phyloP scores from a whole-genome alignment of 169 alveolate genomes.

The Babesia bigemina region DNA sequence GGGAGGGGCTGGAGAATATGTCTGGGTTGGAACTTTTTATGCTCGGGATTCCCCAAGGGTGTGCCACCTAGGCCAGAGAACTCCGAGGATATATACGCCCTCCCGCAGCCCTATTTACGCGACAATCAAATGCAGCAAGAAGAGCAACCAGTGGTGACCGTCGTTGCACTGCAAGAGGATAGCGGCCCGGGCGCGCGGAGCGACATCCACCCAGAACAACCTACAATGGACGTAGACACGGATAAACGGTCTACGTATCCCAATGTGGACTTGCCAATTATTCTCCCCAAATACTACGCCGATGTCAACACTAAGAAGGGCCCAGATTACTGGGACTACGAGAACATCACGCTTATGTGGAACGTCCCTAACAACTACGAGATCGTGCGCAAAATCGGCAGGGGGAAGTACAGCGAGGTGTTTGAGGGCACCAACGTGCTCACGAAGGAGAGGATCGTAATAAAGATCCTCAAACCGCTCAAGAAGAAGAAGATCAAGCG shows the following conservation, averaged over 20 bases:
- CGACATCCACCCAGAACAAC: background rate
- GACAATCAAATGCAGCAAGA: background rate
- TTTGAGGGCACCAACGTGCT: constrained; percentile 89
- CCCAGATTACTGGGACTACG: constrained; percentile 92
- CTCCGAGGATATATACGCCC: background rate
- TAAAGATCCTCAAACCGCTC: constrained; percentile 96
- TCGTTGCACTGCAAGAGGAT: too few relatives aligned
- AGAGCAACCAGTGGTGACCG: background rate
- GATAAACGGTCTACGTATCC: constrained; percentile 51
- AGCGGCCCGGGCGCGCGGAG: background rate
- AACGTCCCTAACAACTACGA: constrained; percentile 91
- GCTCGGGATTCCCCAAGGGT: constrained; percentile 24
- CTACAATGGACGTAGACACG: constrained; percentile 25
- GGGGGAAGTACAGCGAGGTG: constrained; percentile 99
- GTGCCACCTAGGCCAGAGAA: constrained; percentile 7
- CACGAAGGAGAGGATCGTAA: constrained; percentile 87
- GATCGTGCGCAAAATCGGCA: constrained; percentile 94
- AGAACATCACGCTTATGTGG: constrained; percentile 88
- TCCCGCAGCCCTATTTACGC: background rate
- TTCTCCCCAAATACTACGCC: constrained; percentile 74
- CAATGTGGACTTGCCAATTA: constrained; percentile 43
- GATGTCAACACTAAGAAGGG: constrained; percentile 86
- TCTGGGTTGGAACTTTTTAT: constrained; percentile 19
- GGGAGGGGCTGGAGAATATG: constrained; percentile 17
- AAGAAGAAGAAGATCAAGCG: constrained; percentile 95